Evolutionary conservation across 805 yeast genomes (phyloP), one percentile per base, ranked within the genome.

Genomic region (Kuraishia floccosa): DNA sequence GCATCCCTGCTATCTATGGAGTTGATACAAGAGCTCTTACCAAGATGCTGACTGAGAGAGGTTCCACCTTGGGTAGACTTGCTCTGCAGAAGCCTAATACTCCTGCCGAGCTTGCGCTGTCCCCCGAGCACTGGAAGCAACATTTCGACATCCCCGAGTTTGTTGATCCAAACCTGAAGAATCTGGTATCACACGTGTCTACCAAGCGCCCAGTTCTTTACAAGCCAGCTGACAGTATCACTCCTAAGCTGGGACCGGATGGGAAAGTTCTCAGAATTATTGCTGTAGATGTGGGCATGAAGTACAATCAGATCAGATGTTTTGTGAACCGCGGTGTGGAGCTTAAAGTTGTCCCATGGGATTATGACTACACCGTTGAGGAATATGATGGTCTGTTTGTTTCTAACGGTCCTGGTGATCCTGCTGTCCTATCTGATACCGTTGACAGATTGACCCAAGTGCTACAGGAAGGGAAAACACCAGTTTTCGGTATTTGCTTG

Each of bases 381-480:
- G 68, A 75, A 39, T 91, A 80, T 53, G 98, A 91, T 56, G 99
- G 98, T 65, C 68, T 91, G 47, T 91, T 91, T 59, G 65, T 89
- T 42, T 87, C 96, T 34, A 91, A 91, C 59, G 99, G 99, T 65
- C 99, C 99, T 18, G 99, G 99, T 72, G 97, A 91, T 62, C 99
- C 99, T 35, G 72, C 91, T 27, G 84, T 82, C 35, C 68, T 91
- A 74, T 56, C 73, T 27, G 70, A 65, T 14, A 71, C 85, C 37
- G 80, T 80, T 22, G 65, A 59, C 25, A 75, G 69, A 43, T 61
- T 91, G 48, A 43, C 65, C 24, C 56, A 54, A 26, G 81, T 72
- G 22, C 52, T 89, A 35, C 64, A 65, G 27, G 67, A 70, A 23
- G 80, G 73, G 31, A 76, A 73, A 56, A 77, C 91, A 27, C 98